These are phyloP conservation scores for Trametes cingulata DNA, from an alignment of 768 basidiomycete species.

Conservation along the genomic window DNA sequence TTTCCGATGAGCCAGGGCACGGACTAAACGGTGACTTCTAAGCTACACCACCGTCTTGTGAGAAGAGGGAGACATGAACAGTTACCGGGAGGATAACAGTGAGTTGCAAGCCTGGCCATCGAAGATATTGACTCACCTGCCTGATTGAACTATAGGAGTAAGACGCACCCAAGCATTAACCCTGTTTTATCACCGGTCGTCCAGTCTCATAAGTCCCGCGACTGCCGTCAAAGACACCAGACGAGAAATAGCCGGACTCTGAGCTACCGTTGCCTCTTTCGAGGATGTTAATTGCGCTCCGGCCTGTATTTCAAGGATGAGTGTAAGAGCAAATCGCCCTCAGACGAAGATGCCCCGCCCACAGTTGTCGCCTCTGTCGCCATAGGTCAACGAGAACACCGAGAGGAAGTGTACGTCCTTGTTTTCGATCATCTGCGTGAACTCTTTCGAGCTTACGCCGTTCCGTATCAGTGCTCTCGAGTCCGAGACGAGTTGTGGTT, in stretches of 20 bases:
- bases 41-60: not conserved
- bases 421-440: conserved; percentile 36
- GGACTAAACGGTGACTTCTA: conserved; percentile 48
- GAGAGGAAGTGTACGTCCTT: conserved; percentile 40
- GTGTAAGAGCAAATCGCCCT: conserved; percentile 7
- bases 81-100: not conserved
- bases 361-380: conserved; percentile 45
- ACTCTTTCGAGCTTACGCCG: conserved; percentile 30
- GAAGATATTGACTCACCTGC: conserved; percentile 12
- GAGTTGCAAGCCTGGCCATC: too few relatives aligned
- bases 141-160: conserved; percentile 27
- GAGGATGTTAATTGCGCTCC: conserved; percentile 47
- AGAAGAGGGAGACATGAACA: not conserved
- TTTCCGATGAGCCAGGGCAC: conserved; percentile 53
- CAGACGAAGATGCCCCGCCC: conserved; percentile 36
- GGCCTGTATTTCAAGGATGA: conserved; percentile 27
- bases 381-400: conserved; percentile 41
- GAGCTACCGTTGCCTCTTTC: conserved; percentile 38
- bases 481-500: too few relatives aligned
- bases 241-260: conserved; percentile 42
- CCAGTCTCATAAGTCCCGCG: not conserved
- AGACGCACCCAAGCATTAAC: conserved; percentile 26
- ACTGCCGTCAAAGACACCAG: conserved; percentile 41
- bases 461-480: conserved; percentile 26
- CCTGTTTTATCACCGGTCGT: conserved; percentile 6